Percentiles rank a stretch among this genome's conserved stretches.
These are phyloP conservation scores for Mycena sp. DNA, from an alignment of 1,284 basidiomycete genomes.

Conservation along the genomic window DNA sequence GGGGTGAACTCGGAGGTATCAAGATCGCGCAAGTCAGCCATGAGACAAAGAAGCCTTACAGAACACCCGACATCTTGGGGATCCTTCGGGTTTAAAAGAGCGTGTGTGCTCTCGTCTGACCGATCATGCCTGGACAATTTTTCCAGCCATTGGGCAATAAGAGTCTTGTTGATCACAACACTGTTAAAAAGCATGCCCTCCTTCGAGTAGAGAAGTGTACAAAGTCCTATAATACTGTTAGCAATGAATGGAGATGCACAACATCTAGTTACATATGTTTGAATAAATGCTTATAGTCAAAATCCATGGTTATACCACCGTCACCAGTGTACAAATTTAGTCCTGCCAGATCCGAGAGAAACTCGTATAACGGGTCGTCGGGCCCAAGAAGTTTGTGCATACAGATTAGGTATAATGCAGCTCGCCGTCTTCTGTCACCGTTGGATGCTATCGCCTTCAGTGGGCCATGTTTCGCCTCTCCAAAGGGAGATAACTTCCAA, in stretches of 20 bases:
- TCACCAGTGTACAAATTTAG: constrained; percentile 34
- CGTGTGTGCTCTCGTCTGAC: too few species aligned
- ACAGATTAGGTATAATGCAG: constrained; percentile 36
- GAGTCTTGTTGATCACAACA: too few species aligned
- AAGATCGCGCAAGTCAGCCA: constrained; percentile 32
- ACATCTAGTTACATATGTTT: constrained; percentile 31
- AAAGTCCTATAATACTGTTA: neutral
- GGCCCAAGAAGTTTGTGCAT: constrained; percentile 24
- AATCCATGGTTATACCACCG: constrained; percentile 27
- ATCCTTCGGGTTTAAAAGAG: too few species aligned
- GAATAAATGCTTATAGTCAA: constrained; percentile 37
- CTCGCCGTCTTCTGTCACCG: constrained; percentile 37
- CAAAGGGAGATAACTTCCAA: too few species aligned
- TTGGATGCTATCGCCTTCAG: constrained; percentile 38
- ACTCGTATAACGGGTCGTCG: constrained; percentile 19
- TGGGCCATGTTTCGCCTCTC: constrained; percentile 34
- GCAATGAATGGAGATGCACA: neutral
- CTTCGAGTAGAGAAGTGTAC: too few species aligned
- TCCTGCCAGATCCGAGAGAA: constrained; percentile 26
- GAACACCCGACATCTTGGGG: too few species aligned
- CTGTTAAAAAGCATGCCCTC: constrained; percentile 28
- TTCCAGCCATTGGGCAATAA: too few species aligned
- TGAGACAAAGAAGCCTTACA: too few species aligned
- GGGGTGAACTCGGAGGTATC: constrained; percentile 23
- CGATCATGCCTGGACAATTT: too few species aligned